phyloP scores from a whole-genome alignment of 345 rosid species.

The Lepidium sativum region DNA sequence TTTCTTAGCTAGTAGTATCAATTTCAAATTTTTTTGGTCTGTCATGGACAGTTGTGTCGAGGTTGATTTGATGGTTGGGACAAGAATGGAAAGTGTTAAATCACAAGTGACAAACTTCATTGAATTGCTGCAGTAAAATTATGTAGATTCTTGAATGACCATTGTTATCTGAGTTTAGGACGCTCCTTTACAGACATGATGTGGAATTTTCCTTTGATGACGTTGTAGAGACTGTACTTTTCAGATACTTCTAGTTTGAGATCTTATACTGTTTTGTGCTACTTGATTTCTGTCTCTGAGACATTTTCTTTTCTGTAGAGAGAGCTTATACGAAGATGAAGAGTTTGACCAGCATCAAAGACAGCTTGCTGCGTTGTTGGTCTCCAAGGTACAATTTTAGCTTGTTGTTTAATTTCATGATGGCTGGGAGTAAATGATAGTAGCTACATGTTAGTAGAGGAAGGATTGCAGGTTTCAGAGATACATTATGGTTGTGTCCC shows the following conservation, averaged over 20 bases:
- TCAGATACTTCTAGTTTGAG: background rate
- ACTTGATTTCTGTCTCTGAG: background rate
- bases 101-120: background rate
- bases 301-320: conserved; percentile 34
- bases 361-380: conserved; percentile 84
- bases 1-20: background rate
- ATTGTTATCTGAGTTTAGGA: background rate
- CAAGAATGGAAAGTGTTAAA: background rate
- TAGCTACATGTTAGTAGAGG: background rate
- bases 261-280: background rate
- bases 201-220: background rate
- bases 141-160: background rate
- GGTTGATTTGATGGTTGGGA: background rate
- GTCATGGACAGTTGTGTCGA: background rate
- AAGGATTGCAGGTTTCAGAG: background rate
- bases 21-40: background rate
- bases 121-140: background rate
- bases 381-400: conserved; percentile 58
- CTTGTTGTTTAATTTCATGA: background rate
- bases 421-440: background rate
- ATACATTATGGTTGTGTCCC: background rate
- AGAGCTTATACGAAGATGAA: conserved; percentile 91
- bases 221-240: background rate
- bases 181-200: background rate
- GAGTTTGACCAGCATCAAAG: conserved; percentile 85